Evolutionary conservation across 257 asterid species (phyloP), one percentile per base, ranked within the genome.

Genomic region (Primulina huaijiensis): DNA sequence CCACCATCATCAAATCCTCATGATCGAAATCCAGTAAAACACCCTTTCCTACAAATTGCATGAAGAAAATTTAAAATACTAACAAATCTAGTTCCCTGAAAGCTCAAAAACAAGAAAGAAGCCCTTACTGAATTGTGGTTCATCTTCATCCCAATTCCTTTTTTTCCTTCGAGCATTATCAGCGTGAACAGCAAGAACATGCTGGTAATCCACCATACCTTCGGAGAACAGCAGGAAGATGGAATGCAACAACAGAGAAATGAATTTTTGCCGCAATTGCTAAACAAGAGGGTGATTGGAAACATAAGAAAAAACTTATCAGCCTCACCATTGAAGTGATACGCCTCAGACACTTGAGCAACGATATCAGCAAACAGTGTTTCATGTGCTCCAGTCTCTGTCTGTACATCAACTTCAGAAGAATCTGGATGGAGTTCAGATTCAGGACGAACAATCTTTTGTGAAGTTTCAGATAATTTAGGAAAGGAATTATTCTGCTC

Each of bases 121-220:
- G 71, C 69, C 64, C 85, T 65, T 60, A 90, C 98, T 95, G 67
- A 82, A 78, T 43, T 74, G 80, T 69, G 89, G 82, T 75, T 87
- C 95, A 62, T 87, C 76, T 77, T 93, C 97, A 68, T 79, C 81
- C 83, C 87, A 89, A 52, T 80, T 86, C 73, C 94, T 87, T 82
- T 89, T 93, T 84, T 85, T 90, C 71, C 85, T 79, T 74, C 80
- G 75, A 55, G 86, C 81, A 77, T 64, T 71, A 72, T 82, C 88
- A 64, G 96, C 96, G 78, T 90, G 96, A 76, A 90, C 83, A 64
- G 99, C 87, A 72, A 89, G 79, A 72, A 93, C 96, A 82, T 93
- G 97, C 83, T 93, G 99, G 77, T 93, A 93, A 75, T 93, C 97
- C 72, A 75, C 96, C 97, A 93, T 89, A 73, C 98, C 98, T 88